A percentile compares a stretch with the other conserved stretches of the same genome.
phyloP scores from a whole-genome alignment of 140 eudicot genomes.

The Flaveria floridana region DNA sequence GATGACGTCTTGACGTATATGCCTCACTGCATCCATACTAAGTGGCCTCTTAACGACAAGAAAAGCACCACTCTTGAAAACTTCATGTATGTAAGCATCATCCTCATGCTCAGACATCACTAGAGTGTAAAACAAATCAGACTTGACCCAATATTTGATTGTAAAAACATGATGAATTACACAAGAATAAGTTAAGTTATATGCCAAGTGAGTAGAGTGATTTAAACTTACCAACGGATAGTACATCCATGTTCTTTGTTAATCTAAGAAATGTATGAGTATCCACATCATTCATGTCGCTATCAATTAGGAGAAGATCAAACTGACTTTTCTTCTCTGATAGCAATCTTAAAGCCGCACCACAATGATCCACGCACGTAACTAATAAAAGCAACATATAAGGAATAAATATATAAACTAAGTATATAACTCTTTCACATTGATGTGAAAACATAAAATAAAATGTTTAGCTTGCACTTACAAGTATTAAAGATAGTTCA shows the following conservation, averaged over 20 bases:
- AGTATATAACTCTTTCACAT: no score
- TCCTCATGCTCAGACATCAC: slow-evolving; percentile 42
- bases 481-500: not conserved
- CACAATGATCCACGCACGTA: slow-evolving; percentile 29
- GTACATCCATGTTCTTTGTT: slow-evolving; percentile 25
- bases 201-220: not conserved
- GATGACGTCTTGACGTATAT: slow-evolving; percentile 29
- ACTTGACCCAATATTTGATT: not conserved
- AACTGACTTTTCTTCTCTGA: slow-evolving; percentile 20
- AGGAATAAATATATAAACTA: not conserved
- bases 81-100: slow-evolving; percentile 27
- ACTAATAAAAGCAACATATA: slow-evolving; percentile 24
- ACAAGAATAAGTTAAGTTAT: not conserved
- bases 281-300: slow-evolving; percentile 22
- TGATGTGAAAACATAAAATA: no score
- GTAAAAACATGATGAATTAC: not conserved
- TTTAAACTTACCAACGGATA: slow-evolving; percentile 32
- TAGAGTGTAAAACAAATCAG: slow-evolving; percentile 10
- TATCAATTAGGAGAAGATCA: slow-evolving; percentile 36
- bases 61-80: slow-evolving; percentile 31
- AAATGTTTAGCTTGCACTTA: not conserved
- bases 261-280: slow-evolving; percentile 29
- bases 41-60: slow-evolving; percentile 34
- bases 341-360: slow-evolving; percentile 30
- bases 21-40: slow-evolving; percentile 20